Percentiles rank a stretch among this genome's conserved stretches.
phyloP scores from a whole-genome alignment of 2,329 filamentous ascomycete genomes.

The Verruconis gallopava region DNA sequence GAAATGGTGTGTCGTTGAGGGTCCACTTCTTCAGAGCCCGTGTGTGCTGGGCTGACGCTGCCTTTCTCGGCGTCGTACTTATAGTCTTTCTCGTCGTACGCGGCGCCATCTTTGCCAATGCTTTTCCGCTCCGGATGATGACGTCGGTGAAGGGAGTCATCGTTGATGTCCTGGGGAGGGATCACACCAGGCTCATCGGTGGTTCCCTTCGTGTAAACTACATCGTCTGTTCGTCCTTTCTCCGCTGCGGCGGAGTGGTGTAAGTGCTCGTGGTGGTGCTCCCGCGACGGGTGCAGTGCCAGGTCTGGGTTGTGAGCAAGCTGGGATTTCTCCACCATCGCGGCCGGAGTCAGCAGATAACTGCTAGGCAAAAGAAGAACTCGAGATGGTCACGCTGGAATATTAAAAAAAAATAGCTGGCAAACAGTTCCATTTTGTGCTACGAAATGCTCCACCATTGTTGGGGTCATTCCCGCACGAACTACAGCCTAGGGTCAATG shows the following conservation, averaged over 20 bases:
- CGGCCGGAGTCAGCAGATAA: too few species aligned
- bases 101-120: conserved; percentile 12
- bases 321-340: not conserved
- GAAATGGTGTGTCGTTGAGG: conserved; percentile 22
- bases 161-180: conserved; percentile 23
- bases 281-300: conserved; percentile 23
- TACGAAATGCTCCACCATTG: not conserved
- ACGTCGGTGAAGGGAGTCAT: conserved; percentile 27
- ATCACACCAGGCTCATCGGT: conserved; percentile 23
- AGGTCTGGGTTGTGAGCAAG: conserved; percentile 23
- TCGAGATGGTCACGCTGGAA: not conserved
- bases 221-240: conserved; percentile 14
- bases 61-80: conserved; percentile 28
- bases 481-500: not conserved
- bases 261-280: conserved; percentile 26
- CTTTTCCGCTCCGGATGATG: conserved; percentile 15
- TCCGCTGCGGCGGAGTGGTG: conserved; percentile 24
- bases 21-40: conserved; percentile 16
- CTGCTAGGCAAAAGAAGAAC: too few species aligned
- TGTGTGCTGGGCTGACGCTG: conserved; percentile 23
- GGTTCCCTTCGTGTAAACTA: conserved; percentile 23
- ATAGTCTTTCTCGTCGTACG: conserved; percentile 22
- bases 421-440: not conserved
- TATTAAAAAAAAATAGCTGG: not conserved
- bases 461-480: not conserved